Base-by-base conservation (phyloP, 2,329 filamentous ascomycete genomes). In the Colletotrichum sp. region DNA sequence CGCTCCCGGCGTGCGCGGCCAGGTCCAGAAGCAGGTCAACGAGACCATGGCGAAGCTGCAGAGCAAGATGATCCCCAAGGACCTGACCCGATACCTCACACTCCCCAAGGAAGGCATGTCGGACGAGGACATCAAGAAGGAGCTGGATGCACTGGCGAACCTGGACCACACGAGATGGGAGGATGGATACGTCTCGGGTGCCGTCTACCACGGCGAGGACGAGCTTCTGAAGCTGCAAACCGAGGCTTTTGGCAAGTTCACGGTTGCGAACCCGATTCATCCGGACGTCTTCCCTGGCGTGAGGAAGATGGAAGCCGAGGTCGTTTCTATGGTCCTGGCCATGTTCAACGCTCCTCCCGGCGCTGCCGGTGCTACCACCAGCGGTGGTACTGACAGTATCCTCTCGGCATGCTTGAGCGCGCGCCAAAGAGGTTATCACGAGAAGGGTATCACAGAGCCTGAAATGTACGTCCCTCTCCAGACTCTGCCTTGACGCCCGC, bases 121-220 rank as follows among this genome's bases (percentile, higher is more conserved):
- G 30, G 89, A 93, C 57, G 96, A 98, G 22, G 92, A 93, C 78
- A 91, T 99, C 57, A 92, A 93, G 80, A 91, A 92, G 76, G 96
- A 98, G 88, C 90, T 99, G 77, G 91, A 93, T 76, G 91, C 92
- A 79, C 89, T 99, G 79, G 93, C 93, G 19, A 92, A 90, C 65
- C 95, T 99, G 94, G 94, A 98, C 81, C 97, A 99, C 86, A 98
- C 96, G 3, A 92, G 94, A 78, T 99, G 97, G 97, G 97, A 99
- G 86, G 96, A 99, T 84, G 97, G 97, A 11, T 93, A 92, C 78
- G 97, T 99, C 71, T 98, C 95, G 57, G 97, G 97, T 34, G 96
- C 97, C 32, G 97, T 99, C 39, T 99, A 99, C 83, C 96, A 99
- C 83, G 97, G 97, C 78, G 97, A 97, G 69, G 91, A 95, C 52